Evolutionary conservation across 1,284 basidiomycete species (phyloP), one percentile per base, ranked within the genome.

Genomic region (Ceratobasidium sp.): DNA sequence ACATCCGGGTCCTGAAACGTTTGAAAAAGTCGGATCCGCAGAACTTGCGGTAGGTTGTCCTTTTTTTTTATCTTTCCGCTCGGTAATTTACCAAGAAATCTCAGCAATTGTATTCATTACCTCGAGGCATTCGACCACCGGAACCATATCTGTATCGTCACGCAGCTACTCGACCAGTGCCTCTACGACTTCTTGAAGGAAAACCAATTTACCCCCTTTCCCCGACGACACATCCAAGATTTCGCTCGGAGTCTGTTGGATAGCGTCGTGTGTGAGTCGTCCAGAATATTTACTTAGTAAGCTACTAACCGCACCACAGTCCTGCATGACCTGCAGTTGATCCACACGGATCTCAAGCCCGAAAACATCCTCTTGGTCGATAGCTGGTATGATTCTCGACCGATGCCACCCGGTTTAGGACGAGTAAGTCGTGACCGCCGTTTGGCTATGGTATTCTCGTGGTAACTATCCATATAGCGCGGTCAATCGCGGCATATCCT

Each of bases 161-260:
- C 97, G 8, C 97, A 99, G 84, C 89, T 99, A 48, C 89, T 99
- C 68, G 96, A 96, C 80, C 96, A 97, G 92, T 99, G 96, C 85
- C 95, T 99, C 27, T 99, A 99, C 83, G 98, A 99, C 84, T 99
- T 99, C 84, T 88, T 99, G 82, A 99, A 99, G 88, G 96, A 98
- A 83, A 99, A 99, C 86, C 91, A 94, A 79, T 99, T 99, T 85
- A 91, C 94, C 65, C 96, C 98, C 1, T 99, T 99, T 85, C 97
- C 97, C 76, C 92, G 96, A 80, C 90, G 92, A 80, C 97, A 99
- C 83, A 99, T 99, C 76, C 98, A 99, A 87, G 91, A 92, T 77
- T 99, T 99, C 83, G 97, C 97, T 52, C 90, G 90, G 81, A 96
- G 98, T 85, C 88, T 99, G 78, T 89, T 99, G 79, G 93, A 92